Evolutionary conservation across 1,284 basidiomycete genomes (phyloP).

Genomic region (Fistulinella cinereoalba): DNA sequence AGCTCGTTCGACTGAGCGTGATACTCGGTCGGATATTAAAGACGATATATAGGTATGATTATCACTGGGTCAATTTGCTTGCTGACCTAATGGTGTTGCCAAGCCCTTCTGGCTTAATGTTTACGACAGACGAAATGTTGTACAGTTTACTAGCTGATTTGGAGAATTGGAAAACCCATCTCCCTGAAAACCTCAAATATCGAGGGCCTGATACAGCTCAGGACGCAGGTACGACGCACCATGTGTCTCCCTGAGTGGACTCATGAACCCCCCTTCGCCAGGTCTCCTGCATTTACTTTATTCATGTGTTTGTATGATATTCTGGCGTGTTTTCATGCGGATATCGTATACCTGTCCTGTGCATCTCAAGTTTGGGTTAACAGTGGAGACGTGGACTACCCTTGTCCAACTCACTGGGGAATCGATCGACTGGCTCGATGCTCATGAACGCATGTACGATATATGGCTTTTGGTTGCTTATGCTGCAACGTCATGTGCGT

Average conservation of each 20-base stretch:
- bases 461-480: constrained; percentile 86
- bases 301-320: constrained; percentile 85
- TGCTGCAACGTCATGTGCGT: constrained; percentile 83
- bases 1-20: constrained; percentile 84
- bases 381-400: constrained; percentile 74
- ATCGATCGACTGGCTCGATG: constrained; percentile 87
- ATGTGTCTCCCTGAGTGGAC: constrained; percentile 1
- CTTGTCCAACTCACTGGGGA: constrained; percentile 74
- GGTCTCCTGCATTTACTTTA: constrained; percentile 85
- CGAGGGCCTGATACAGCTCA: constrained; percentile 60
- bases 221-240: constrained; percentile 54
- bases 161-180: constrained; percentile 69
- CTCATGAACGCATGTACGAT: constrained; percentile 79
- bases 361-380: constrained; percentile 82
- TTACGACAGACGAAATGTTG: constrained; percentile 77
- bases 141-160: constrained; percentile 70
- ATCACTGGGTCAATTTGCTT: not conserved
- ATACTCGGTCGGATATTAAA: constrained; percentile 86
- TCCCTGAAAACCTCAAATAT: constrained; percentile 77
- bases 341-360: constrained; percentile 85
- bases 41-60: constrained; percentile 77
- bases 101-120: constrained; percentile 82
- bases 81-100: constrained; percentile 12
- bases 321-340: constrained; percentile 94
- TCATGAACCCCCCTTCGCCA: constrained; percentile 25